These are phyloP conservation scores for Arabis hirsuta DNA, from an alignment of 345 rosid species.

Conservation along the genomic window DNA sequence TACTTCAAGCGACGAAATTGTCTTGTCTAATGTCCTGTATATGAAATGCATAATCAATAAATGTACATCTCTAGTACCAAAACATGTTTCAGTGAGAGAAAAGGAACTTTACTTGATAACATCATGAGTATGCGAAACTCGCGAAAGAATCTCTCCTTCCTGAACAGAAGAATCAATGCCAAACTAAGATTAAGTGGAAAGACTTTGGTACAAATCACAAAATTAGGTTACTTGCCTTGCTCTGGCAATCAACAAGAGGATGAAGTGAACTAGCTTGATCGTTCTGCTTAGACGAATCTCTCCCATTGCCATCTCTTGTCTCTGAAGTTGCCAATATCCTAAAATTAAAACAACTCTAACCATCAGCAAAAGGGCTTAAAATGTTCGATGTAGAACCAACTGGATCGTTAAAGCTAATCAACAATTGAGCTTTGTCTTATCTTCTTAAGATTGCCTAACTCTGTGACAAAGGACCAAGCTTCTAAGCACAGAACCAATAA, in stretches of 20 bases:
- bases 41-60: constrained; percentile 14
- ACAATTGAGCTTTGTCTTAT: neutral
- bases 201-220: constrained; percentile 9
- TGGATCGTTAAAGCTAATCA: neutral
- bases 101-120: constrained; percentile 65
- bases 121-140: constrained; percentile 89
- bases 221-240: constrained; percentile 59
- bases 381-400: neutral
- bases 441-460: constrained; percentile 10
- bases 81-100: constrained; percentile 18
- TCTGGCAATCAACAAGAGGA: constrained; percentile 66
- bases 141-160: constrained; percentile 80
- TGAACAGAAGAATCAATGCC: constrained; percentile 58
- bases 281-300: constrained; percentile 43
- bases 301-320: constrained; percentile 46
- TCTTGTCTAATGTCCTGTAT: constrained; percentile 69
- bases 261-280: constrained; percentile 49
- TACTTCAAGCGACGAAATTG: constrained; percentile 66
- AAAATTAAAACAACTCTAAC: neutral
- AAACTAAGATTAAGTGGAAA: constrained; percentile 43
- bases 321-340: constrained; percentile 72
- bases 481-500: constrained; percentile 8
- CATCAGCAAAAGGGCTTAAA: neutral
- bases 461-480: constrained; percentile 13
- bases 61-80: neutral